These are phyloP conservation scores for Cladosporium phlei DNA, from an alignment of 2,329 filamentous ascomycete species.

Conservation along the genomic window DNA sequence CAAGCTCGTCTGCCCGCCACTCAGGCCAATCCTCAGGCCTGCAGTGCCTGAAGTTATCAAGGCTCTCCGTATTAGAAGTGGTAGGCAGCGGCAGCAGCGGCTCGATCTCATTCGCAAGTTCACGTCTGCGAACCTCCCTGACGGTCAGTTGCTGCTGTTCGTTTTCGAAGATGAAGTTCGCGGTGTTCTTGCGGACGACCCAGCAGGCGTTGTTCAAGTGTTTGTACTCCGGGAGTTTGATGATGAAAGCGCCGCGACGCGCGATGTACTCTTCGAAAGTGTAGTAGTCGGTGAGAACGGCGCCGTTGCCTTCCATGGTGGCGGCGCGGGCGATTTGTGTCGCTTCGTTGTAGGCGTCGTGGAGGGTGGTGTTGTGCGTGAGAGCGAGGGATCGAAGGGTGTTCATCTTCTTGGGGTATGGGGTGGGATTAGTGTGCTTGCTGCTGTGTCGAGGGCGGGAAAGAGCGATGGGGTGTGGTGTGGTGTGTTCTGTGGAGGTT, in stretches of 20 bases:
- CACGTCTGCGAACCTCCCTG: slow-evolving; percentile 23
- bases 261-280: slow-evolving; percentile 21
- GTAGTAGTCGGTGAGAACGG: slow-evolving; percentile 26
- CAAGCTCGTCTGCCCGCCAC: not conserved
- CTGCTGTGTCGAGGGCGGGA: not conserved
- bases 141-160: slow-evolving; percentile 19
- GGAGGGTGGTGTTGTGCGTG: not conserved
- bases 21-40: slow-evolving; percentile 10
- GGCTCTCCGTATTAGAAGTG: slow-evolving; percentile 23
- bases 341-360: not conserved
- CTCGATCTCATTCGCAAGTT: slow-evolving; percentile 19
- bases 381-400: not conserved
- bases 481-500: not conserved
- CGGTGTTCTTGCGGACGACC: slow-evolving; percentile 18
- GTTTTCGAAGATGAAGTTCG: slow-evolving; percentile 19
- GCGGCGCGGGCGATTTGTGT: not conserved
- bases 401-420: not conserved
- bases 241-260: slow-evolving; percentile 23
- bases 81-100: slow-evolving; percentile 27
- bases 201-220: slow-evolving; percentile 9
- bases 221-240: slow-evolving; percentile 19
- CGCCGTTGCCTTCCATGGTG: slow-evolving; percentile 18
- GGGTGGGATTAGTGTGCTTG: not conserved
- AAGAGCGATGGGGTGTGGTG: not conserved
- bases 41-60: slow-evolving; percentile 24